Conservation (phyloP, 768 basidiomycete species). For the Leccinum fibrillosum region DNA sequence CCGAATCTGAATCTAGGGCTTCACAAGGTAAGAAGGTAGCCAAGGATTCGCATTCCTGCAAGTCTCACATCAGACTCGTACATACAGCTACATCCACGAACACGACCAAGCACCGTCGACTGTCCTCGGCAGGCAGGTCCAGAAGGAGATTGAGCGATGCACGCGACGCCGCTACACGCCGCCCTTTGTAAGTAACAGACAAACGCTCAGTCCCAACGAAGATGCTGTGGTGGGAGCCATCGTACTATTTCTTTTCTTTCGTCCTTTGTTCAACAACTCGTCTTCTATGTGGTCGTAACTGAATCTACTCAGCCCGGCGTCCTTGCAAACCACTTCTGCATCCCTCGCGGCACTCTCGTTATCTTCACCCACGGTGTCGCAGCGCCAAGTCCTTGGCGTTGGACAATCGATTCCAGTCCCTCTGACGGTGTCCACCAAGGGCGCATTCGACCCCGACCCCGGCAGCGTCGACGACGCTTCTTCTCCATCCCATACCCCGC, state of each 20-base stretch:
- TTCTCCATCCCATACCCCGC: conserved; percentile 2
- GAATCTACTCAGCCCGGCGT: conserved; percentile 29
- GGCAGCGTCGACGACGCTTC: conserved; percentile 18
- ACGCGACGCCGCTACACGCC: conserved; percentile 69
- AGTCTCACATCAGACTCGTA: background rate
- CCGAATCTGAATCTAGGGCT: conserved; percentile 16
- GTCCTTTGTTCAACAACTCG: background rate
- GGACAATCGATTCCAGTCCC: conserved; percentile 16
- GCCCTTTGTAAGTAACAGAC: conserved; percentile 61
- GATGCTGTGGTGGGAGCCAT: background rate
- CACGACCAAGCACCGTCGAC: conserved; percentile 56
- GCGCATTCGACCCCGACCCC: conserved; percentile 1
- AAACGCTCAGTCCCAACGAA: background rate
- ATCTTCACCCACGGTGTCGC: conserved; percentile 36
- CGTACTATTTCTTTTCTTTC: background rate
- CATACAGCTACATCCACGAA: conserved; percentile 28
- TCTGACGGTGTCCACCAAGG: background rate
- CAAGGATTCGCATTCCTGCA: background rate
- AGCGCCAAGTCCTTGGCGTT: conserved; percentile 9
- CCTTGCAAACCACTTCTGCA: conserved; percentile 35
- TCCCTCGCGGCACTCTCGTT: conserved; percentile 42
- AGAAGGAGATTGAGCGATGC: conserved; percentile 76
- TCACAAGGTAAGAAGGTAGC: conserved; percentile 15
- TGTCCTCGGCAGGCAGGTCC: conserved; percentile 68
- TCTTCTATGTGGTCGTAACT: conserved; percentile 1